phyloP scores from a whole-genome alignment of 805 yeast species.

The Lipomyces spencermartinsiae region DNA sequence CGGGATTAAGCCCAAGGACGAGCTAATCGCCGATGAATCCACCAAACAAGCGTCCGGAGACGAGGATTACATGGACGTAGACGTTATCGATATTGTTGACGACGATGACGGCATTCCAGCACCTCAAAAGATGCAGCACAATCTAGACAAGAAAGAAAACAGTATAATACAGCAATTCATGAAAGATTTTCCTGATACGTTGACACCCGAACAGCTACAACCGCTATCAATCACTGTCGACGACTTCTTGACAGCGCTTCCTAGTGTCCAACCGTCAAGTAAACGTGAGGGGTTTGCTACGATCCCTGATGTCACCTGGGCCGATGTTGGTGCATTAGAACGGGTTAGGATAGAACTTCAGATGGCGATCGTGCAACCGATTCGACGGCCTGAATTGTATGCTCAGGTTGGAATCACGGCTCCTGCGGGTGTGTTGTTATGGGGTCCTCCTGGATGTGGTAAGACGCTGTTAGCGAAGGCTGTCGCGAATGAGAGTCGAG shows the following conservation, averaged over 20 bases:
- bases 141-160: constrained; percentile 21
- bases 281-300: constrained; percentile 99
- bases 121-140: constrained; percentile 28
- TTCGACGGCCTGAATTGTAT: constrained; percentile 87
- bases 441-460: constrained; percentile 99
- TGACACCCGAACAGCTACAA: constrained; percentile 74
- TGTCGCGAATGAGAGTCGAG: constrained; percentile 95
- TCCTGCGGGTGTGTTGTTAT: constrained; percentile 93
- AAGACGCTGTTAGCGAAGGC: constrained; percentile 95
- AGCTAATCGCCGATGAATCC: constrained; percentile 23
- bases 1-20: constrained; percentile 14
- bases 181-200: constrained; percentile 75
- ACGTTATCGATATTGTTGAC: constrained; percentile 43
- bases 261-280: constrained; percentile 95
- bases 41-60: constrained; percentile 8
- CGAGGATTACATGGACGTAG: constrained; percentile 22
- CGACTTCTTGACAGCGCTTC: constrained; percentile 85
- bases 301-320: constrained; percentile 97
- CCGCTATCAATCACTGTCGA: constrained; percentile 76
- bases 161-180: constrained; percentile 77
- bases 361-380: constrained; percentile 97
- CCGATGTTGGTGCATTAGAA: constrained; percentile 87
- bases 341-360: constrained; percentile 86
- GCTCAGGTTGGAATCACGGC: constrained; percentile 92
- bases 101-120: constrained; percentile 43